These are phyloP conservation scores for Phascolomyces articulosus DNA, from an alignment of 371 early-diverging fungal species.

Conservation along the genomic window DNA sequence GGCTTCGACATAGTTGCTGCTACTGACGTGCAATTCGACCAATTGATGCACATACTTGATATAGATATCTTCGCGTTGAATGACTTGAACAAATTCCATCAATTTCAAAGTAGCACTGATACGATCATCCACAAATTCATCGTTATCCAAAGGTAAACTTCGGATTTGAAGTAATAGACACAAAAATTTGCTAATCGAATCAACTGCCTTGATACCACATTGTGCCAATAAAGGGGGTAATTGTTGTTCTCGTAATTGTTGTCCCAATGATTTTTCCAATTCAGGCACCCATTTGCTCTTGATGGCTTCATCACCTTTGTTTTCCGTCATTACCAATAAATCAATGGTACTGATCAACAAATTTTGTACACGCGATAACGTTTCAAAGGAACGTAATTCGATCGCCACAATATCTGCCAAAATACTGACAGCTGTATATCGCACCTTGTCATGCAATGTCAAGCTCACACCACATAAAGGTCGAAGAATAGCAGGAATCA, in stretches of 20 bases:
- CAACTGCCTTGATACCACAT: conserved; percentile 43
- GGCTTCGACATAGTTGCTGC: conserved; percentile 70
- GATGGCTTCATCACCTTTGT: conserved; percentile 53
- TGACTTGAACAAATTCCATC: conserved; percentile 65
- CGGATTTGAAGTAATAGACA: conserved; percentile 61
- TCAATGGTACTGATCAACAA: conserved; percentile 67
- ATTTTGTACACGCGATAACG: conserved; percentile 58
- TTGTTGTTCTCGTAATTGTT: conserved; percentile 25
- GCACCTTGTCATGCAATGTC: conserved; percentile 62
- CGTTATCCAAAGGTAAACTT: conserved; percentile 57
- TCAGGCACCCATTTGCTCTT: conserved; percentile 39
- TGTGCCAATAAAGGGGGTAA: conserved; percentile 25
- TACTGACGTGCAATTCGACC: conserved; percentile 62
- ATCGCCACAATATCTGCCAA: conserved; percentile 69
- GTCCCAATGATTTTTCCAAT: conserved; percentile 30
- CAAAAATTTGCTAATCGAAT: conserved; percentile 58
- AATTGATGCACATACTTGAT: conserved; percentile 75
- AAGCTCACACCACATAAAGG: conserved; percentile 64
- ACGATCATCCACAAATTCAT: conserved; percentile 70
- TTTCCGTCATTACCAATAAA: conserved; percentile 60
- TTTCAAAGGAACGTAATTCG: conserved; percentile 56
- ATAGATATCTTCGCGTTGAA: conserved; percentile 68
- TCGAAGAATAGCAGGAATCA: conserved; percentile 62
- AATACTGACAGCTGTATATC: conserved; percentile 54
- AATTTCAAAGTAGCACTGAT: conserved; percentile 66